Conservation (phyloP, 2,329 filamentous ascomycete genomes). For the Aspergillus piperis region DNA sequence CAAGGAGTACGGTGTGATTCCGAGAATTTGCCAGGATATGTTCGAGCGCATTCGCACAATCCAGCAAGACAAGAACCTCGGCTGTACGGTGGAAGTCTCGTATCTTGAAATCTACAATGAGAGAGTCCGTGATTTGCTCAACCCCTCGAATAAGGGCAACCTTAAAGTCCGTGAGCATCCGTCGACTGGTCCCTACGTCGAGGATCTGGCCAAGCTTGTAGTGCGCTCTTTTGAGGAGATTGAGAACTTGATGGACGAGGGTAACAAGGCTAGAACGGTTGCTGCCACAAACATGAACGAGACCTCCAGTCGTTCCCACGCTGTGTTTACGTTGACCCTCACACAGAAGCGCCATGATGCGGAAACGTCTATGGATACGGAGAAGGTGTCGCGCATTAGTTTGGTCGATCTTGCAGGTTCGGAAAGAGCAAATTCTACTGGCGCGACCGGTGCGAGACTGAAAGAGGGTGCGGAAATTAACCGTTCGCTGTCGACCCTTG, state of each 20-base stretch:
- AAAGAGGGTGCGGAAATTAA: slow-evolving; percentile 99
- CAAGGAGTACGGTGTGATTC: slow-evolving; percentile 91
- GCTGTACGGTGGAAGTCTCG: slow-evolving; percentile 94
- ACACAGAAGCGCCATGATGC: slow-evolving; percentile 89
- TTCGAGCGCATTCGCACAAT: slow-evolving; percentile 78
- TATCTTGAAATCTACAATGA: slow-evolving; percentile 99
- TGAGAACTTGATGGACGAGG: slow-evolving; percentile 97
- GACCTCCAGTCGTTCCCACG: slow-evolving; percentile 96
- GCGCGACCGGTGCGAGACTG: slow-evolving; percentile 88
- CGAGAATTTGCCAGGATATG: slow-evolving; percentile 96
- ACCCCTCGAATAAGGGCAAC: slow-evolving; percentile 93
- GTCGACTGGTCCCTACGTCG: slow-evolving; percentile 95
- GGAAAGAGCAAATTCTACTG: slow-evolving; percentile 94
- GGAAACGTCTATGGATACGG: slow-evolving; percentile 94
- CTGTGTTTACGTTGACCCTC: slow-evolving; percentile 93
- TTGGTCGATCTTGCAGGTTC: slow-evolving; percentile 97
- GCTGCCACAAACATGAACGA: slow-evolving; percentile 99
- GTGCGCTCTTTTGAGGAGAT: slow-evolving; percentile 94
- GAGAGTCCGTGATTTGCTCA: slow-evolving; percentile 89
- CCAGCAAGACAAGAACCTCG: slow-evolving; percentile 72
- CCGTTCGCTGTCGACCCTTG: slow-evolving; percentile 89
- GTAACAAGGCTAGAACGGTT: slow-evolving; percentile 97
- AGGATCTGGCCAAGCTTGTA: slow-evolving; percentile 92
- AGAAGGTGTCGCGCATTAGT: slow-evolving; percentile 97
- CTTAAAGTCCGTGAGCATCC: slow-evolving; percentile 97